These are phyloP conservation scores for Aureobasidium musti DNA, from an alignment of 2,329 filamentous ascomycete genomes.

Conservation along the genomic window DNA sequence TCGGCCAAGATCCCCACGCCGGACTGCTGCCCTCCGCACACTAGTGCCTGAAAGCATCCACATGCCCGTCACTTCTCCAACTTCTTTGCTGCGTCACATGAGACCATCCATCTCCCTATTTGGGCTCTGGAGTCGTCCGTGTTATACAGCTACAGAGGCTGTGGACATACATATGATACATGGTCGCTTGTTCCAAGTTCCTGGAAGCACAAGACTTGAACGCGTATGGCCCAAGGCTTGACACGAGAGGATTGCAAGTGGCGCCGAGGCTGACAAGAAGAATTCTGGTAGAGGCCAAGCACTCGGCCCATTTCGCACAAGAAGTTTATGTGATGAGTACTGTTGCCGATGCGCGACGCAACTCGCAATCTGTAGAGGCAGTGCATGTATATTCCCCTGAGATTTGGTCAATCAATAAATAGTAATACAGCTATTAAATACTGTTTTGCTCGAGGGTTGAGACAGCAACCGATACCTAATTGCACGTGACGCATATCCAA, in stretches of 20 bases:
- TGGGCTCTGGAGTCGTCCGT: neutral
- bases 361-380: neutral
- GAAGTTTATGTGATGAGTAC: conserved; percentile 6
- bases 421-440: neutral
- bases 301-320: neutral
- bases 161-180: neutral
- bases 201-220: neutral
- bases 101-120: neutral
- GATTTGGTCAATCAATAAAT: too few relatives aligned
- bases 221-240: conserved; percentile 14
- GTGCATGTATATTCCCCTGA: conserved; percentile 1
- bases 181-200: neutral
- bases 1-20: neutral
- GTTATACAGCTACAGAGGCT: neutral
- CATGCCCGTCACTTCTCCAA: conserved; percentile 10
- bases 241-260: conserved; percentile 20
- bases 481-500: neutral
- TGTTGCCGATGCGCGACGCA: conserved; percentile 10
- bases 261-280: conserved; percentile 23
- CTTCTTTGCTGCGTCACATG: neutral
- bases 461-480: neutral
- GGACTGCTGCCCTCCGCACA: conserved; percentile 9
- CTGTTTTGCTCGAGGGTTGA: neutral
- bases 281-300: conserved; percentile 16
- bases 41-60: neutral